phyloP scores from a whole-genome alignment of 306 rosid genomes.

The Gynostemma pentaphyllum region DNA sequence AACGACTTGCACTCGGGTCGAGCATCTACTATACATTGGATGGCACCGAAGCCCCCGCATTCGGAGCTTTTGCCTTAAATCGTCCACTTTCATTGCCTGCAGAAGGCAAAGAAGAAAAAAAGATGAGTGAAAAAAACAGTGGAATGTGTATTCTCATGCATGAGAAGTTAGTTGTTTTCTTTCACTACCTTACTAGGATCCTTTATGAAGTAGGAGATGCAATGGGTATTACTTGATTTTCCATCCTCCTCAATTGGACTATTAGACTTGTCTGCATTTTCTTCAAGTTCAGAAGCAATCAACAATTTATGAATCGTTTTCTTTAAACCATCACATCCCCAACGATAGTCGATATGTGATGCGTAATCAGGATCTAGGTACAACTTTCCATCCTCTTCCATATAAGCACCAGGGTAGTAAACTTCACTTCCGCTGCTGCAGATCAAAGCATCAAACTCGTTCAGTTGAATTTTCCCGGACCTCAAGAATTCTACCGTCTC shows the following conservation, averaged over 20 bases:
- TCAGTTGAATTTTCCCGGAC: conserved; percentile 35
- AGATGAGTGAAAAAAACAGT: not conserved
- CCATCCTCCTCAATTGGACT: conserved; percentile 30
- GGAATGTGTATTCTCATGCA: not conserved
- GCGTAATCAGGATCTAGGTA: conserved; percentile 53
- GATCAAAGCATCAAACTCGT: conserved; percentile 43
- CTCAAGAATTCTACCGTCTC: conserved; percentile 46
- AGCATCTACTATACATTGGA: conserved; percentile 55
- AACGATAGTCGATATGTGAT: conserved; percentile 50
- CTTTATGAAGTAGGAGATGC: conserved; percentile 46
- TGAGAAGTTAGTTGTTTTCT: not conserved
- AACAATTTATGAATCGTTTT: conserved; percentile 46
- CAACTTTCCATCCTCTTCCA: conserved; percentile 39
- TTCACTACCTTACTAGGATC: conserved; percentile 34
- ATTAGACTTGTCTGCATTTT: conserved; percentile 6
- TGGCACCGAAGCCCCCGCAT: conserved; percentile 67
- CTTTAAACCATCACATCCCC: conserved; percentile 57
- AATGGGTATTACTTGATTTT: conserved; percentile 47
- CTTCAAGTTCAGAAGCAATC: conserved; percentile 28
- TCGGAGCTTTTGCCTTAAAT: conserved; percentile 63
- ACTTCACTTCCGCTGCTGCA: conserved; percentile 66
- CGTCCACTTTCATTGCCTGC: conserved; percentile 55
- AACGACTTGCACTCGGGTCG: conserved; percentile 46
- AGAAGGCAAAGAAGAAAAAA: conserved; percentile 5
- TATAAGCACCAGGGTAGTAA: conserved; percentile 41